These are phyloP conservation scores for Tricladium varicosporioides DNA, from an alignment of 2,329 filamentous ascomycete genomes.

Conservation along the genomic window DNA sequence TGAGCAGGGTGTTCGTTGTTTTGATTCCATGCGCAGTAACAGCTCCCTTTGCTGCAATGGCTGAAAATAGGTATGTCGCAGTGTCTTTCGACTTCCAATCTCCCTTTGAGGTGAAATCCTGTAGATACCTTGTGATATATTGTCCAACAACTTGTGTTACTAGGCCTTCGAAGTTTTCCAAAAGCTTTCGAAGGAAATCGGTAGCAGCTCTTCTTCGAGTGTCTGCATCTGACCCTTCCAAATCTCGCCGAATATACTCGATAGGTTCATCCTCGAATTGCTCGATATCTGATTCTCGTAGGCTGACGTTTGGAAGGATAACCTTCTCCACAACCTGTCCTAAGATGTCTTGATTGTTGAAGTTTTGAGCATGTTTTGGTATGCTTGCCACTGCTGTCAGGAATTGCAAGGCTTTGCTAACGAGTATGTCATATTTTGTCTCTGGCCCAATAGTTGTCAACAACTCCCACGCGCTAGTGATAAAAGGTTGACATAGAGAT, in stretches of 20 bases:
- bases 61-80: slow-evolving; percentile 93
- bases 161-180: slow-evolving; percentile 81
- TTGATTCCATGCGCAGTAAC: slow-evolving; percentile 90
- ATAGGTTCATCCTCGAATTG: slow-evolving; percentile 98
- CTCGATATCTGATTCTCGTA: slow-evolving; percentile 92
- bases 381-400: slow-evolving; percentile 84
- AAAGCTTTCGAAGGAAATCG: slow-evolving; percentile 85
- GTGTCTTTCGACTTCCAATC: slow-evolving; percentile 99
- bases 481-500: slow-evolving; percentile 75
- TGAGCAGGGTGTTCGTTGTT: slow-evolving; percentile 80
- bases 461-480: slow-evolving; percentile 86
- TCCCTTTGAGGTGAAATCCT: slow-evolving; percentile 64
- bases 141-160: slow-evolving; percentile 85
- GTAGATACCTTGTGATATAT: slow-evolving; percentile 83
- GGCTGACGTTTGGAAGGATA: slow-evolving; percentile 85
- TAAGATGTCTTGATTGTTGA: slow-evolving; percentile 78
- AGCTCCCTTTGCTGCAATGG: slow-evolving; percentile 87
- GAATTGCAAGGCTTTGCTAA: slow-evolving; percentile 93
- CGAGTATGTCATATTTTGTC: slow-evolving; percentile 90
- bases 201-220: slow-evolving; percentile 89
- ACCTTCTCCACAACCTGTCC: slow-evolving; percentile 93
- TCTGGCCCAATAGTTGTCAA: slow-evolving; percentile 82
- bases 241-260: slow-evolving; percentile 91
- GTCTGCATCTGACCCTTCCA: slow-evolving; percentile 95
- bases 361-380: slow-evolving; percentile 73